phyloP scores from a whole-genome alignment of 176 grass and related monocot species.

The Elaeis guineensis region DNA sequence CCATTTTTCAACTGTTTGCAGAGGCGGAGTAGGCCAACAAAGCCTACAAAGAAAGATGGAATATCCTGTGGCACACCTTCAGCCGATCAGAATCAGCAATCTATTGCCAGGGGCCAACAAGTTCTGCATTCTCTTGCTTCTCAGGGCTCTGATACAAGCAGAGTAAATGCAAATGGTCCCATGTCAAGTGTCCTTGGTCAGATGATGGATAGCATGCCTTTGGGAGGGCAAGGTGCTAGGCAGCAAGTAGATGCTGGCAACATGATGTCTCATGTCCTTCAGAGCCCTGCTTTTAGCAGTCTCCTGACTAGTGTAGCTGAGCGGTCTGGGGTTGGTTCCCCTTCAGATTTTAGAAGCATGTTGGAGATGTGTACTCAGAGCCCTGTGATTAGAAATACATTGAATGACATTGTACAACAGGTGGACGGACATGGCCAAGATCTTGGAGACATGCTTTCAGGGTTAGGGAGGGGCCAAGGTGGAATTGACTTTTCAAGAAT shows the following conservation, averaged over 20 bases:
- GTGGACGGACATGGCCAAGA: slow-evolving; percentile 43
- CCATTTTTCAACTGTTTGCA: slow-evolving; percentile 24
- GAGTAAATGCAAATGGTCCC: slow-evolving; percentile 7
- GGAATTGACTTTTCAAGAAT: slow-evolving; percentile 77
- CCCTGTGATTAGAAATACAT: slow-evolving; percentile 47
- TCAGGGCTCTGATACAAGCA: slow-evolving; percentile 20
- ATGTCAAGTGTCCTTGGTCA: slow-evolving; percentile 16
- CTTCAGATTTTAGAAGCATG: slow-evolving; percentile 48
- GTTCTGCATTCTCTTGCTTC: slow-evolving; percentile 49
- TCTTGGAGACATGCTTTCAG: slow-evolving; percentile 26
- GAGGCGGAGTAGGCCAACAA: slow-evolving; percentile 34
- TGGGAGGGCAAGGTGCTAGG: slow-evolving; percentile 25
- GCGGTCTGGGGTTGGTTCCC: slow-evolving; percentile 47
- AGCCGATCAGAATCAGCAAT: slow-evolving; percentile 29
- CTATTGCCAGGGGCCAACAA: slow-evolving; percentile 42
- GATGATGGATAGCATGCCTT: slow-evolving; percentile 16
- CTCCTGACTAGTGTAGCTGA: slow-evolving; percentile 56
- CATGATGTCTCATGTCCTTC: slow-evolving; percentile 71
- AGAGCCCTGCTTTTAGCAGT: slow-evolving; percentile 48
- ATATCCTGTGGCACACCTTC: slow-evolving; percentile 22
- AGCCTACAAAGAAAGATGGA: slow-evolving; percentile 22
- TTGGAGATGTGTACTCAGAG: slow-evolving; percentile 64
- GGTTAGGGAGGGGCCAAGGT: slow-evolving; percentile 39
- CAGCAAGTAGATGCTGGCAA: slow-evolving; percentile 44
- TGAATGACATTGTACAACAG: slow-evolving; percentile 62